Conservation (phyloP, 208 protist species). For the Trypanosoma scelopori region DNA sequence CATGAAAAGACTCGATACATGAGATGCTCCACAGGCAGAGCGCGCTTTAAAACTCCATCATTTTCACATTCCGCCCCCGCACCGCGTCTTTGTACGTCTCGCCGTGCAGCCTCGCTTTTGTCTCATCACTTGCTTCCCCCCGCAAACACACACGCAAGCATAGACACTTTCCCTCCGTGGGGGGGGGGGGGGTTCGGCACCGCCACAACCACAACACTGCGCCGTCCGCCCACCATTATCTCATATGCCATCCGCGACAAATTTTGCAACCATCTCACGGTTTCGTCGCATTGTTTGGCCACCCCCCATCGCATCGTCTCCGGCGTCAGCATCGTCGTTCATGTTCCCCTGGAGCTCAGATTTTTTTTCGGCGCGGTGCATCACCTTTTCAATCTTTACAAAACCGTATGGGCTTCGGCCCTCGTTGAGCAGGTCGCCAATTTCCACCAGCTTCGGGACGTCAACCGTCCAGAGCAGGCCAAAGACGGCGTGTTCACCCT, state of each 20-base stretch:
- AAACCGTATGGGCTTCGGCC: conserved; percentile 77
- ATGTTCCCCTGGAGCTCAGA: neutral
- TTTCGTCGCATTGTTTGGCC: neutral
- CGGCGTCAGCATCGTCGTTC: neutral
- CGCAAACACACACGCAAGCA: too few relatives aligned
- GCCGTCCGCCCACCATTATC: too few relatives aligned
- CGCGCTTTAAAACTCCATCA: too few relatives aligned
- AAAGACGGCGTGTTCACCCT: conserved; percentile 85
- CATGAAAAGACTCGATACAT: too few relatives aligned
- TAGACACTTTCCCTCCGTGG: too few relatives aligned
- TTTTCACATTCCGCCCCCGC: too few relatives aligned
- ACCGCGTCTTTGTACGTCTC: too few relatives aligned
- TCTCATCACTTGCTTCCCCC: too few relatives aligned
- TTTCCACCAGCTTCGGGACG: conserved; percentile 64
- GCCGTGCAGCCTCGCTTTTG: too few relatives aligned
- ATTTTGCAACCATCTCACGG: conserved; percentile 21
- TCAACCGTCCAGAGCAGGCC: conserved; percentile 61
- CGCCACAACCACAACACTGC: too few relatives aligned
- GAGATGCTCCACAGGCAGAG: too few relatives aligned
- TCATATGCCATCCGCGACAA: conserved; percentile 3
- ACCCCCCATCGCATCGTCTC: neutral
- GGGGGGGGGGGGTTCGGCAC: too few relatives aligned
- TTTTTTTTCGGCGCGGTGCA: neutral
- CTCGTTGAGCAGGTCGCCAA: conserved; percentile 76
- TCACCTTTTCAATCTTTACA: conserved; percentile 47